Percentiles rank a stretch among this genome's conserved stretches.
Conservation (phyloP, 179 eudicot species). For the Silene vulgaris region DNA sequence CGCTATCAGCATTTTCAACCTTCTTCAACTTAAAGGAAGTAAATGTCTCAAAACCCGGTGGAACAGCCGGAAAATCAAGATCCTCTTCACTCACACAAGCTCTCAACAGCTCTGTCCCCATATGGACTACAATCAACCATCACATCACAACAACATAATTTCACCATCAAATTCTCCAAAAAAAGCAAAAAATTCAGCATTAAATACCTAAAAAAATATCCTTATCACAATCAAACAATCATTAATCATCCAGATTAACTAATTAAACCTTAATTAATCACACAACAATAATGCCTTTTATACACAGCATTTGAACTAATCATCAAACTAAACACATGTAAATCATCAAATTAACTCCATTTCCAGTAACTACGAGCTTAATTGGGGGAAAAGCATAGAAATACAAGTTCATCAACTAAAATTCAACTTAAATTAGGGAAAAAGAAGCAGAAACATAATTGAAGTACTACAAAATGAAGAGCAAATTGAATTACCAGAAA, state of each 20-base stretch:
- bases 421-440: neutral
- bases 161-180: neutral
- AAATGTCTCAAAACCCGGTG: constrained; percentile 91
- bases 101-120: constrained; percentile 71
- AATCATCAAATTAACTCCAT: neutral
- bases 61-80: constrained; percentile 70
- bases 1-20: constrained; percentile 42
- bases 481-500: neutral
- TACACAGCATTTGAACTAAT: neutral
- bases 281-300: neutral
- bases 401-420: neutral
- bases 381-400: neutral
- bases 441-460: neutral
- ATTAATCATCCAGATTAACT: neutral
- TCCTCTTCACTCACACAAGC: constrained; percentile 62
- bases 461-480: neutral
- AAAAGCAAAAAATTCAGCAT: neutral
- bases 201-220: neutral
- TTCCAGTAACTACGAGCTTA: neutral
- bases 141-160: neutral
- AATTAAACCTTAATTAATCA: neutral
- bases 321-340: neutral
- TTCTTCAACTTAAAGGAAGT: constrained; percentile 55
- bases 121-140: constrained; percentile 34
- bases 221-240: neutral